Evolutionary conservation across 371 early-diverging fungal species (phyloP).

Genomic region (Funneliformis caledonium): DNA sequence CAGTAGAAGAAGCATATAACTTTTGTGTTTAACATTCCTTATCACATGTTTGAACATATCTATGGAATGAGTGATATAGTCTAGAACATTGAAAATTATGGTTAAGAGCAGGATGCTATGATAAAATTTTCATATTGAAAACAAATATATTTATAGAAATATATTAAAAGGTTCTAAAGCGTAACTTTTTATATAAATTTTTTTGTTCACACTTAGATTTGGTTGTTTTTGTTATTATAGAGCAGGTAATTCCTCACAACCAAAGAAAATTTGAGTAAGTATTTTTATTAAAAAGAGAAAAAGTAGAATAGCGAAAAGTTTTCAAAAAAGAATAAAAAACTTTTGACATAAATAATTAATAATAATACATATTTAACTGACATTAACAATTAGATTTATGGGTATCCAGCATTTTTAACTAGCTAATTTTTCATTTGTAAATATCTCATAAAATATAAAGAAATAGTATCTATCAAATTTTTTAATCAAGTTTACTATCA

Average conservation of each 20-base stretch:
- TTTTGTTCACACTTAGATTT: constrained; percentile 1
- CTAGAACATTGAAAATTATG: background rate
- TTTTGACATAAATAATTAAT: background rate
- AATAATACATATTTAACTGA: background rate
- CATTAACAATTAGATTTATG: background rate
- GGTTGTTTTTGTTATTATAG: background rate
- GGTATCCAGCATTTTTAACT: background rate
- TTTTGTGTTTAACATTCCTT: background rate
- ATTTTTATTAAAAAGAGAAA: background rate
- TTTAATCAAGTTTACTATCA: too few relatives aligned
- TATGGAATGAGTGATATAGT: background rate
- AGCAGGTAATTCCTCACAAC: background rate
- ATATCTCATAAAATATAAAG: constrained; percentile 2
- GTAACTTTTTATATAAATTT: constrained; percentile 21
- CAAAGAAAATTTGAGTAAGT: constrained; percentile 2
- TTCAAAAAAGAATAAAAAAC: background rate
- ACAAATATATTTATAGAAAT: background rate
- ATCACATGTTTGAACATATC: background rate
- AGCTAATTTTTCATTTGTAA: constrained; percentile 20
- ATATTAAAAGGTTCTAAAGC: background rate
- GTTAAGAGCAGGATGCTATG: background rate
- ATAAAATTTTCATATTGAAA: background rate
- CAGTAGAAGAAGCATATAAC: background rate
- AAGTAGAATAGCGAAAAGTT: background rate
- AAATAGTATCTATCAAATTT: too few relatives aligned